Base-by-base conservation (phyloP, 306 rosid genomes). In the Rubus parviflorus region DNA sequence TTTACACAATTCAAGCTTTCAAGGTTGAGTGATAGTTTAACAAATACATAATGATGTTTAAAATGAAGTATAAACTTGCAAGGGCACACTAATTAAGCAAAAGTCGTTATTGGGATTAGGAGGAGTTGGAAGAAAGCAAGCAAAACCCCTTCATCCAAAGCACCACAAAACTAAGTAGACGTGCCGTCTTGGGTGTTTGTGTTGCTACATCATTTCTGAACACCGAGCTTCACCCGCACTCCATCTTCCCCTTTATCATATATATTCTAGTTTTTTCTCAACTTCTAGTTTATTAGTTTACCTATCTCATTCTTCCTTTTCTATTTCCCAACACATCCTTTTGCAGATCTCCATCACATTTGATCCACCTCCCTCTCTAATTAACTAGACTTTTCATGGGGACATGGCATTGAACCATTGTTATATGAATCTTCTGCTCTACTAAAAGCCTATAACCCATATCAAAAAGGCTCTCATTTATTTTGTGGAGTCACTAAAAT, bases 101-200 rank as follows among this genome's bases (percentile, higher is more conserved):
- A 83, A 62, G 86, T 72, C 57, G 51, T 35, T 76, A 41, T 87
- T 60, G 90, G 88, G 88, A 86, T 86, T 47, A 81, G 81, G 78
- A 49, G 72, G 70, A 77, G 73, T 30, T 76, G 83, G 74, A 48
- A 76, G 84, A 88, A 83, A 79, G 85, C 61, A 86, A 81, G 85
- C 69, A 81, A 76, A 83, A 49, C 63, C 60, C 72, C 85, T 82
- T 40, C 77, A 80, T 80, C 83, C 92, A 79, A 82, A 78, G 88
- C 79, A 72, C 75, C 90, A 83, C 22, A 70, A 70, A 79, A 84
- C 88, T 87, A 77, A 81, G 95, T 70, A 88, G 83, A 87, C 97
- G 96, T 91, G 98, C 96, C 96, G 97, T 89, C 83, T 86, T 86
- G 97, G 97, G 82, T 79, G 76, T 82, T 88, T 80, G 68, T 85